These are phyloP conservation scores for Candida arabinofermentans DNA, from an alignment of 805 yeast genomes.

Conservation along the genomic window DNA sequence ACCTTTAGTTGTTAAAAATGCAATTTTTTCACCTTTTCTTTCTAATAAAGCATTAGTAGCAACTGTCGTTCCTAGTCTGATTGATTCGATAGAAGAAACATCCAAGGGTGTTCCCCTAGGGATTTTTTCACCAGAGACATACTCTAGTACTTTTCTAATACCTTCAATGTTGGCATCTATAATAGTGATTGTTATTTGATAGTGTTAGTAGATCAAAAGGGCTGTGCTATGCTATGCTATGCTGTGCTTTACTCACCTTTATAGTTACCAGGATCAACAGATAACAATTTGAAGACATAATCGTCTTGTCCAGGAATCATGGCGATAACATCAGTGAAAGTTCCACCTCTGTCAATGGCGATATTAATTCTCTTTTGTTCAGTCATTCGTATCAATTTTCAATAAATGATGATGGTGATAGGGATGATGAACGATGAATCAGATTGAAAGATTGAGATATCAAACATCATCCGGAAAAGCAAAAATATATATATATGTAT, in stretches of 20 bases:
- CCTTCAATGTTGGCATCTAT: conserved; percentile 94
- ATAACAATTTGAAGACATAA: conserved; percentile 71
- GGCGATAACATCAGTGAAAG: conserved; percentile 76
- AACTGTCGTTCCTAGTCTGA: conserved; percentile 91
- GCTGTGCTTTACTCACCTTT: no score
- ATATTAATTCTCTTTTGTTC: conserved; percentile 37
- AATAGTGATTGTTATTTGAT: no score
- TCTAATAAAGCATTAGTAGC: conserved; percentile 95
- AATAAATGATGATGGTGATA: no score
- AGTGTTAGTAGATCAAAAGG: no score
- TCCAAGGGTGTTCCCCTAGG: conserved; percentile 61
- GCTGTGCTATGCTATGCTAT: no score
- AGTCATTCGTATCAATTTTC: no score
- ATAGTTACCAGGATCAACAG: conserved; percentile 87
- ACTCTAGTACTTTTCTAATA: conserved; percentile 70
- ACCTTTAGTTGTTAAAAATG: conserved; percentile 85
- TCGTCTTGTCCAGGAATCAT: conserved; percentile 47
- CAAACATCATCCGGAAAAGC: no score
- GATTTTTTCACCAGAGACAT: conserved; percentile 47
- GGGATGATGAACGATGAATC: no score
- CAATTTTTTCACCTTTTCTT: conserved; percentile 86
- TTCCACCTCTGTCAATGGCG: conserved; percentile 73
- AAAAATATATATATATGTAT: no score
- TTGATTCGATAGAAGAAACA: conserved; percentile 56
- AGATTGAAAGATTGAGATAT: no score